Conservation (phyloP, 768 basidiomycete species). For the Rhodotorula babjevae region DNA sequence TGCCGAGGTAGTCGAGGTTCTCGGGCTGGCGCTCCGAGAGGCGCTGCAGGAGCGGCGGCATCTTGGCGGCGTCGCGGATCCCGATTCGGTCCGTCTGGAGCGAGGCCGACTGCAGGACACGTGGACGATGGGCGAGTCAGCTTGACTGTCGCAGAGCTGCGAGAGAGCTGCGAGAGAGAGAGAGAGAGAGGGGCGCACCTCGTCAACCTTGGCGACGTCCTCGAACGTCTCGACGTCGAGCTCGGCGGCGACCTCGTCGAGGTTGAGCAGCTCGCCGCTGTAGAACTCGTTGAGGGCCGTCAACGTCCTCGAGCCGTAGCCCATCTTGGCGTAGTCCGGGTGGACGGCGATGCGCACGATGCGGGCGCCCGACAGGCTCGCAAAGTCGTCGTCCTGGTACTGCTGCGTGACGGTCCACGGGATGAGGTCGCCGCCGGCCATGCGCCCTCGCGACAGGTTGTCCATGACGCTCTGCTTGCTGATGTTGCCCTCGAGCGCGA, state of each 20-base stretch:
- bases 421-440: constrained; percentile 92
- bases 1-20: constrained; percentile 84
- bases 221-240: constrained; percentile 59
- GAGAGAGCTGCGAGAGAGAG: not conserved
- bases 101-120: constrained; percentile 43
- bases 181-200: not conserved
- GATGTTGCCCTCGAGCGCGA: constrained; percentile 91
- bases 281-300: constrained; percentile 84
- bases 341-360: constrained; percentile 91
- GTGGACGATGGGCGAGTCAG: too few relatives aligned
- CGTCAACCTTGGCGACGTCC: constrained; percentile 49
- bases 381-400: constrained; percentile 94
- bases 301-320: constrained; percentile 85
- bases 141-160: not conserved
- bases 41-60: constrained; percentile 90
- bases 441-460: constrained; percentile 71
- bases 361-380: constrained; percentile 79
- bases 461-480: constrained; percentile 79
- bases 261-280: constrained; percentile 81
- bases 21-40: constrained; percentile 87
- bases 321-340: constrained; percentile 98
- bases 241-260: constrained; percentile 62
- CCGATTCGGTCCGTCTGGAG: constrained; percentile 72
- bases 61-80: constrained; percentile 65
- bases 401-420: constrained; percentile 92